Conservation (phyloP, 345 rosid species). For the Brassica nigra region DNA sequence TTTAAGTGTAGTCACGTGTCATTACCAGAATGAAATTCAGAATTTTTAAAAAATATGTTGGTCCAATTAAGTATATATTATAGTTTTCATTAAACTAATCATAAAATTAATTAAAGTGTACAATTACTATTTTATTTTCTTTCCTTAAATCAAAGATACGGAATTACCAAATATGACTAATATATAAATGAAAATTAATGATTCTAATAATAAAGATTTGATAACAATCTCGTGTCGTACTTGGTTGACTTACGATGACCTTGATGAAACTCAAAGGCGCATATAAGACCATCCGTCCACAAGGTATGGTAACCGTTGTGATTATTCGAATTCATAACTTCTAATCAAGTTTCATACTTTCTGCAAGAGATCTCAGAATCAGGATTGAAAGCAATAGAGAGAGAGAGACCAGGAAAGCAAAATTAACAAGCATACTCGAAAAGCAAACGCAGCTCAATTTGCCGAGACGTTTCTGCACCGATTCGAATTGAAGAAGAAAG, state of each 20-base stretch:
- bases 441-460: neutral
- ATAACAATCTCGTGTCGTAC: neutral
- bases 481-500: neutral
- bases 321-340: constrained; percentile 35
- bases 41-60: no score
- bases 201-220: no score
- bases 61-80: no score
- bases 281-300: constrained; percentile 63
- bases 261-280: constrained; percentile 56
- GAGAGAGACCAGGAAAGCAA: neutral
- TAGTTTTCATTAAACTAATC: no score
- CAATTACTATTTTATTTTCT: no score
- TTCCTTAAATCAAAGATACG: no score
- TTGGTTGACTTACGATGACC: constrained; percentile 38
- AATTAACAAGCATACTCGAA: neutral
- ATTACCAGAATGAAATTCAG: no score
- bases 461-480: neutral
- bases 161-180: no score
- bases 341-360: neutral
- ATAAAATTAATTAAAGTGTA: no score
- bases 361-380: constrained; percentile 4
- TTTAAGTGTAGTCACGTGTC: no score
- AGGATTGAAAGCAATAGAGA: neutral
- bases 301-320: constrained; percentile 35
- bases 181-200: no score